These are phyloP conservation scores for Aureobasidium musti DNA, from an alignment of 2,329 filamentous ascomycete genomes.

Conservation along the genomic window DNA sequence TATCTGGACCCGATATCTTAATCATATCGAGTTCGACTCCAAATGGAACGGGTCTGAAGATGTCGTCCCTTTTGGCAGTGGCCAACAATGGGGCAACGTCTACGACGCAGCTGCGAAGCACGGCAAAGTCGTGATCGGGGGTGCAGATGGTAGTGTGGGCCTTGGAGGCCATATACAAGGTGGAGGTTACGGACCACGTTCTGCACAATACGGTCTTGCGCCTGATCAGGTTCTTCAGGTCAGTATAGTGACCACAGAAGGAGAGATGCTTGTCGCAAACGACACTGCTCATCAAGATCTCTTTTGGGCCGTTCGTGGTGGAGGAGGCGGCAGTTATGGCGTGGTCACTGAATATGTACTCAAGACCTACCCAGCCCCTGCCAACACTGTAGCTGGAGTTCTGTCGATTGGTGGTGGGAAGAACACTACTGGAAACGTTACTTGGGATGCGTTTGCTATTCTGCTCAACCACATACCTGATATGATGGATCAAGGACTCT, in stretches of 20 bases:
- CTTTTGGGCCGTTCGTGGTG: constrained; percentile 34
- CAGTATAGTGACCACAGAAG: constrained; percentile 32
- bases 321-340: constrained; percentile 31
- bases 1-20: constrained; percentile 10
- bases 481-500: constrained; percentile 11
- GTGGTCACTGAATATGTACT: constrained; percentile 30
- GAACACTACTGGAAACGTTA: constrained; percentile 9
- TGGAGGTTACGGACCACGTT: constrained; percentile 32
- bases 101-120: constrained; percentile 8
- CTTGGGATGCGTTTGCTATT: constrained; percentile 11
- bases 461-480: neutral
- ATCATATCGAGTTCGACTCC: neutral
- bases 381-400: constrained; percentile 1
- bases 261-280: constrained; percentile 30
- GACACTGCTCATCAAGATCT: constrained; percentile 31
- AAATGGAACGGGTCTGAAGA: constrained; percentile 3
- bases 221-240: constrained; percentile 33
- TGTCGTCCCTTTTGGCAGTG: neutral
- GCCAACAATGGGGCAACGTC: constrained; percentile 8
- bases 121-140: constrained; percentile 5
- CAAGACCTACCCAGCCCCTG: constrained; percentile 32
- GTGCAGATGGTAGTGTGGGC: constrained; percentile 8
- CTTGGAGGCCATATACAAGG: constrained; percentile 31
- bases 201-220: constrained; percentile 31
- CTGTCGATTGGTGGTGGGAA: constrained; percentile 1